Percentiles rank a stretch among this genome's conserved stretches.
phyloP scores from a whole-genome alignment of 192 early-diverging fungal species.

The Chytriomyces sp. region DNA sequence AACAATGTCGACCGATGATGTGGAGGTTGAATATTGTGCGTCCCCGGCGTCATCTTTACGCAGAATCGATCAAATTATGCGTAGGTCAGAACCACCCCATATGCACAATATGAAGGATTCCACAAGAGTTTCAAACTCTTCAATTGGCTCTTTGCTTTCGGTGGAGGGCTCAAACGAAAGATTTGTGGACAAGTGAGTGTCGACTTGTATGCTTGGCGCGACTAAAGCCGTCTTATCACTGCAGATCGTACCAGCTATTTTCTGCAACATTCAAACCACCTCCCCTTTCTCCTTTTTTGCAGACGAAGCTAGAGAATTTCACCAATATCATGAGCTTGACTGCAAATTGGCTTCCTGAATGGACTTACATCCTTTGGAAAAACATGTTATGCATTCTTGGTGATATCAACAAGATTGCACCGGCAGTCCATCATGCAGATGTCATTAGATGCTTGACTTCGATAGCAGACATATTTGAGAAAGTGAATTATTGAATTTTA shows the following conservation, averaged over 20 bases:
- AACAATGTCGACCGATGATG: background rate
- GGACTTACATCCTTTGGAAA: conserved; percentile 66
- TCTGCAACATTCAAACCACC: conserved; percentile 5
- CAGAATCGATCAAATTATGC: background rate
- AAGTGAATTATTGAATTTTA: conserved; percentile 22
- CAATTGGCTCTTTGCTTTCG: conserved; percentile 25
- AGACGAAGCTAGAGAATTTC: conserved; percentile 54
- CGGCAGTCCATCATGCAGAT: conserved; percentile 62
- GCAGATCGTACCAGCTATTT: background rate
- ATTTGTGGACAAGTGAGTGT: conserved; percentile 11
- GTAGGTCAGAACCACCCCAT: background rate
- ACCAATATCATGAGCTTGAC: conserved; percentile 43
- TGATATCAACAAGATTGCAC: conserved; percentile 67
- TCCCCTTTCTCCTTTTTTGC: background rate
- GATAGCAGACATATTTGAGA: conserved; percentile 68
- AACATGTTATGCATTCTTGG: conserved; percentile 78
- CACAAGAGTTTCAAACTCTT: conserved; percentile 13
- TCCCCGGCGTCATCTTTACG: background rate
- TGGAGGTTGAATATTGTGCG: background rate
- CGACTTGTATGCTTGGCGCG: background rate
- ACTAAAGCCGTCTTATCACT: background rate
- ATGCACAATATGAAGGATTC: conserved; percentile 15
- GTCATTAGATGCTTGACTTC: conserved; percentile 67
- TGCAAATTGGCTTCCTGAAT: conserved; percentile 1
- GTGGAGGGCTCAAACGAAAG: conserved; percentile 8